phyloP scores from a whole-genome alignment of 345 rosid species.

The Anacardium occidentale region DNA sequence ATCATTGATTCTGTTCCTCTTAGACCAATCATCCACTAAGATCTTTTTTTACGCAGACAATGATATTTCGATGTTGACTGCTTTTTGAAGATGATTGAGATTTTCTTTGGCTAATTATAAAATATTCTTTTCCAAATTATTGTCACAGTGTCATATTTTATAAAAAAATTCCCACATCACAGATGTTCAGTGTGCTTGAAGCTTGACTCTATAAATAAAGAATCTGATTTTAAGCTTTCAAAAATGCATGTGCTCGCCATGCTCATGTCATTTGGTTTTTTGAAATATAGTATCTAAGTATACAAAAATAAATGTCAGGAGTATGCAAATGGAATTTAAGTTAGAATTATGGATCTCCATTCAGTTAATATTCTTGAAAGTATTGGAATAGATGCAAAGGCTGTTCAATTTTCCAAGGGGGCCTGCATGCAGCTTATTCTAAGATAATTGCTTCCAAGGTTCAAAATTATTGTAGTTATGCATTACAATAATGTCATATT shows the following conservation, averaged over 20 bases:
- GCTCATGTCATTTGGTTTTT: too few relatives aligned
- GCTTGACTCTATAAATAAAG: conserved; percentile 28
- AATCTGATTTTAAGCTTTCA: conserved; percentile 26
- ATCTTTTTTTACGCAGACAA: conserved; percentile 33
- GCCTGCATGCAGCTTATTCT: too few relatives aligned
- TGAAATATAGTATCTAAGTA: too few relatives aligned
- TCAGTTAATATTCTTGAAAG: too few relatives aligned
- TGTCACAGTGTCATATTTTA: background rate
- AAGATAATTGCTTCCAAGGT: too few relatives aligned
- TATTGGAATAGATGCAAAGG: too few relatives aligned
- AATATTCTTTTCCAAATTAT: conserved; percentile 20
- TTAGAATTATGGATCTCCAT: too few relatives aligned
- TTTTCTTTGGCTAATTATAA: conserved; percentile 23
- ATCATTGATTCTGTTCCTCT: conserved; percentile 46
- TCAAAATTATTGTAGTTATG: too few relatives aligned
- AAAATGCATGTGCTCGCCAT: conserved; percentile 7
- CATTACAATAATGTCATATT: too few relatives aligned
- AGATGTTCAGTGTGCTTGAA: conserved; percentile 27
- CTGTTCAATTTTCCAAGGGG: too few relatives aligned
- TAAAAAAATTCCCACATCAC: conserved; percentile 18
- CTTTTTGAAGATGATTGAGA: conserved; percentile 30
- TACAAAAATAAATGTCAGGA: too few relatives aligned
- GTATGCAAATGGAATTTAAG: too few relatives aligned
- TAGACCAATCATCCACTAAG: conserved; percentile 41
- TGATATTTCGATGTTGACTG: conserved; percentile 42